Evolutionary conservation across 768 basidiomycete genomes (phyloP), one percentile per base, ranked within the genome.

Genomic region (Leccinum imitatum): DNA sequence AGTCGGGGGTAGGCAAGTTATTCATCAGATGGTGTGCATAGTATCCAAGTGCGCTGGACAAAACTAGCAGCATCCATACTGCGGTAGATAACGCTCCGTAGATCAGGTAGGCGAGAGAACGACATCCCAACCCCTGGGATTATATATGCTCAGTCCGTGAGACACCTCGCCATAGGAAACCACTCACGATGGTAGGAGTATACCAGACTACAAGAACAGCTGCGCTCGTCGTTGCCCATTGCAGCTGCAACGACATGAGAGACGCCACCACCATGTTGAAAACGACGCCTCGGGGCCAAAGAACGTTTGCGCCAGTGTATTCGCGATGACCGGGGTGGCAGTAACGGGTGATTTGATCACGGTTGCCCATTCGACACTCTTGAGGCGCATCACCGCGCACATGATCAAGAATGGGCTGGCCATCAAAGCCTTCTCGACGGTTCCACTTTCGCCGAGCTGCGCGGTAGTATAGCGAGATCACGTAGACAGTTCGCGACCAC

Each of bases 81-180:
- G 58, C 1, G 2, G 72, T 77, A 1, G 76, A 72, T 6, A 67
- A 1, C 6, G 37, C 14, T 2, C 65, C 77, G 13, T 75, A 77
- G 15, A 70, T 47, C 37, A 75, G 23, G 54, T 76, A 77, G 1
- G 68, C 65, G 0, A 64, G 59, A 3, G 75, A 77, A 56, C 75
- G 74, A 48, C 77, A 77, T 11, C 76, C 77, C 2, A 78, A 31
- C 17, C 71, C 69, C 70, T 67, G n/a, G 23, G 13, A 31, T 6
- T 14, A 14, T 14, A 19, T 46, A 44, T 6, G 1, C 23, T 44
- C 10, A 57, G 19, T 50, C 27, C 52, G 4, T 15, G 6, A 14
- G 23, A 35, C 27, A 41, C 35, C 30, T 15, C 46, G n/a, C 3
- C 1, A 1, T 10, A 2, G 6, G 14, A 35, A 56, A 19, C 13